Evolutionary conservation across 208 protist genomes (phyloP).

Genomic region (Blechomonas ayalai): DNA sequence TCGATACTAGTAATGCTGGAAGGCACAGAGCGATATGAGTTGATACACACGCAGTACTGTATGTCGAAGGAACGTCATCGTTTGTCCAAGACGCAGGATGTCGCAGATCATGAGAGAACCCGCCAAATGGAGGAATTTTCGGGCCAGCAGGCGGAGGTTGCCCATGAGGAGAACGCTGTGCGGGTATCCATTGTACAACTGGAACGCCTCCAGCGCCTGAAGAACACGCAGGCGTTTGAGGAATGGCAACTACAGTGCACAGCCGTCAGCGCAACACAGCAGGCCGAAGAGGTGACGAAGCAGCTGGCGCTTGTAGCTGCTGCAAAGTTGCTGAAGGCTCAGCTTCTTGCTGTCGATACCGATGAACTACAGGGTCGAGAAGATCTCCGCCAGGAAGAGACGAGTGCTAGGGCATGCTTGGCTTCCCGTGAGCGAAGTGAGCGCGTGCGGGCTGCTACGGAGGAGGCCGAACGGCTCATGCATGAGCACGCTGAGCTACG

Average conservation of each 20-base stretch:
- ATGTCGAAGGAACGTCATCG: too few relatives aligned
- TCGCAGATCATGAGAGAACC: too few relatives aligned
- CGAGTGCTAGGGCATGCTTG: constrained; percentile 1
- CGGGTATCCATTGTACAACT: constrained; percentile 7
- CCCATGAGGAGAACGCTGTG: constrained; percentile 5
- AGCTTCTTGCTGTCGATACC: background rate
- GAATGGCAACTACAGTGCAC: background rate
- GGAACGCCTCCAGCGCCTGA: background rate
- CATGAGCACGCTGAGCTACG: background rate
- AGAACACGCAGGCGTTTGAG: background rate
- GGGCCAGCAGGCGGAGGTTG: too few relatives aligned
- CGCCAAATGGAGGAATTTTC: too few relatives aligned
- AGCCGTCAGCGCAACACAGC: background rate
- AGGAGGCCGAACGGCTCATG: background rate
- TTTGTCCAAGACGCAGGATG: too few relatives aligned
- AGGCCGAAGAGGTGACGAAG: background rate
- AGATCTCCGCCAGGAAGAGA: constrained; percentile 4
- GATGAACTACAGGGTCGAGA: constrained; percentile 8
- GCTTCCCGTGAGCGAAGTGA: constrained; percentile 1
- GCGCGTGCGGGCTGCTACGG: background rate
- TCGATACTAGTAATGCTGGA: too few relatives aligned
- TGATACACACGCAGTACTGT: too few relatives aligned
- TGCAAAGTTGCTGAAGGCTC: background rate
- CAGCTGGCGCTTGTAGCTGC: constrained; percentile 1
- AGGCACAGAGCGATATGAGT: too few relatives aligned